Evolutionary conservation across 2,329 filamentous ascomycete genomes (phyloP).

Genomic region (Ophiostoma angusticollis): DNA sequence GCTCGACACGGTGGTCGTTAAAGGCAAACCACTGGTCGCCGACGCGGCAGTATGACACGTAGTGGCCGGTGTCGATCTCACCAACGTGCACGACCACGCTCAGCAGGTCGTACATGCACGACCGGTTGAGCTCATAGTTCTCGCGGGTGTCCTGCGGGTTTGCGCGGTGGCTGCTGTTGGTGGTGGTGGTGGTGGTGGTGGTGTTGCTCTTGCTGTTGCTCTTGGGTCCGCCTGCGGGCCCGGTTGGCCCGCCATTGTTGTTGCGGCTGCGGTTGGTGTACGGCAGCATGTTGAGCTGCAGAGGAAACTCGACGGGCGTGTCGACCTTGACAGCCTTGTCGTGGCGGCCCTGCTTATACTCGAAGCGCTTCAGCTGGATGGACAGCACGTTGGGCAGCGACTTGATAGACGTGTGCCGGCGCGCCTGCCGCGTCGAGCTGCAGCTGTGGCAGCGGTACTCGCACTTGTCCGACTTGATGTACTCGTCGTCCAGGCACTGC

Average conservation of each 20-base stretch:
- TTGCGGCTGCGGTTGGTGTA: slow-evolving; percentile 60
- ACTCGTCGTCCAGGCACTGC: slow-evolving; percentile 73
- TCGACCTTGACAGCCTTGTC: slow-evolving; percentile 75
- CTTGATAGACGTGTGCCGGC: slow-evolving; percentile 74
- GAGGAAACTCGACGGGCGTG: slow-evolving; percentile 71
- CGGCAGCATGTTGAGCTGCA: slow-evolving; percentile 79
- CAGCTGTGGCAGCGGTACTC: slow-evolving; percentile 82
- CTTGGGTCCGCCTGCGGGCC: no score
- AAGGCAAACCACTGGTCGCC: slow-evolving; percentile 90
- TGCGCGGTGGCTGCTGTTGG: neutral
- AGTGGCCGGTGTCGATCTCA: slow-evolving; percentile 85
- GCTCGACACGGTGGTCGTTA: slow-evolving; percentile 84
- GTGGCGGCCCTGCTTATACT: slow-evolving; percentile 57
- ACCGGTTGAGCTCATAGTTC: slow-evolving; percentile 43
- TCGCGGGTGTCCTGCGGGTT: slow-evolving; percentile 31
- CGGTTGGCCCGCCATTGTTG: no score
- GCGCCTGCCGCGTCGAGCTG: slow-evolving; percentile 62
- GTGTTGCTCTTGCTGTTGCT: no score
- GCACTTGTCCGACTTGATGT: slow-evolving; percentile 75
- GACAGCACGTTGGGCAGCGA: slow-evolving; percentile 78
- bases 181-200: neutral
- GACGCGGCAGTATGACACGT: slow-evolving; percentile 76
- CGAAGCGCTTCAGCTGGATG: slow-evolving; percentile 81
- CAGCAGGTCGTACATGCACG: slow-evolving; percentile 72
- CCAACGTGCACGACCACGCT: slow-evolving; percentile 90